Evolutionary conservation across 1,284 basidiomycete species (phyloP).

Genomic region (Ceratobasidium sp.): DNA sequence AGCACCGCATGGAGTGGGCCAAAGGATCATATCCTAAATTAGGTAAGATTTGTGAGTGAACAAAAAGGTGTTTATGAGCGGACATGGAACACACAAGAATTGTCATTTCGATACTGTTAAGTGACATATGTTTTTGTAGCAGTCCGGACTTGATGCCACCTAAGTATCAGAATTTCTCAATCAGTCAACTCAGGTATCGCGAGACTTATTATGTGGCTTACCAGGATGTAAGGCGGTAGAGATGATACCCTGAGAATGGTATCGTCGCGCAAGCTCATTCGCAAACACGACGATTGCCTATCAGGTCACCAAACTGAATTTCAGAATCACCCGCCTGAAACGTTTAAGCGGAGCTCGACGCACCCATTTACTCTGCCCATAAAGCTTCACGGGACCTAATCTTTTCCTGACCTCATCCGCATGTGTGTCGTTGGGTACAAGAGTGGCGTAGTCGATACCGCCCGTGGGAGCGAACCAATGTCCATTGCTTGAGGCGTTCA

Average conservation of each 20-base stretch:
- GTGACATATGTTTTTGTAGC: slow-evolving; percentile 52
- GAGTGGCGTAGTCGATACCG: slow-evolving; percentile 27
- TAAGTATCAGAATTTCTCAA: slow-evolving; percentile 35
- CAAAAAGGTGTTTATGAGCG: no score
- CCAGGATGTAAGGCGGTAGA: slow-evolving; percentile 48
- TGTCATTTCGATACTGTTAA: neutral
- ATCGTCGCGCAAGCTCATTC: slow-evolving; percentile 46
- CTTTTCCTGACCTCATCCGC: slow-evolving; percentile 2
- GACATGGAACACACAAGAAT: slow-evolving; percentile 9
- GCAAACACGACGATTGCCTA: slow-evolving; percentile 45
- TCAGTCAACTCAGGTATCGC: neutral
- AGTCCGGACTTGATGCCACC: slow-evolving; percentile 50
- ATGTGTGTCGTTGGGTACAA: slow-evolving; percentile 18
- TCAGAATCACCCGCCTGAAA: neutral
- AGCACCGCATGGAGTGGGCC: slow-evolving; percentile 36
- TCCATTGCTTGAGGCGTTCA: slow-evolving; percentile 9
- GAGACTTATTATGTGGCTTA: slow-evolving; percentile 1
- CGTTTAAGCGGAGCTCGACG: neutral
- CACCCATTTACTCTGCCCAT: slow-evolving; percentile 30
- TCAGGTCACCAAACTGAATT: neutral
- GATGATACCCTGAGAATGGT: slow-evolving; percentile 47
- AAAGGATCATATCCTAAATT: slow-evolving; percentile 36
- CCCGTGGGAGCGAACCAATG: slow-evolving; percentile 27
- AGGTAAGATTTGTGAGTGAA: neutral
- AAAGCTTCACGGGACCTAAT: slow-evolving; percentile 8